Base-by-base conservation (phyloP, 176 grass and related monocot species). In the Typha latifolia region DNA sequence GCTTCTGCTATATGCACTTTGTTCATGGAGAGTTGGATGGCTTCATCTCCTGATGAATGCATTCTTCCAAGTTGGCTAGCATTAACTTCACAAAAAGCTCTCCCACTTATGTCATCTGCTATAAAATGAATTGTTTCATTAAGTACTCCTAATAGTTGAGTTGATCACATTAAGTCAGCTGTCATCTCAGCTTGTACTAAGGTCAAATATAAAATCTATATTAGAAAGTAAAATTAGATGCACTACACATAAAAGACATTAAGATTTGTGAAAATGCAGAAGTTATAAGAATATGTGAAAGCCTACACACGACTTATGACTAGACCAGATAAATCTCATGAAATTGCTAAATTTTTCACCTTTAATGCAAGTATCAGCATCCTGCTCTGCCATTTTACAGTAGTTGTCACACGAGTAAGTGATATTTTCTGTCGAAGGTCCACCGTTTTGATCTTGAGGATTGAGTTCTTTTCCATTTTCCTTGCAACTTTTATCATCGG, bases 381-480 rank as follows among this genome's bases (percentile, higher is more conserved):
- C 80, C 75, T 78, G 66, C 43, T 73, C 78, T 59, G 62, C 67
- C 9, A 57, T 78, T 57, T 73, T 70, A 65, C 49, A 51, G 63
- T 61, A 63, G 51, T 78, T 78, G 7, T 85, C 47, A 14, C 80
- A 67, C 61, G 84, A 61, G 55, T 64, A 71, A 62, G 66, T 75
- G 4, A 64, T 71, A 64, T 69, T 64, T 71, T 77, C 72, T 77
- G 76, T 81, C 37, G 73, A 78, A 81, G 64, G 63, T 29, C 71
- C 16, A 59, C 76, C 76, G 32, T 61, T 69, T 64, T 78, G 63
- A 62, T 71, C 75, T 19, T 49, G 72, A 57, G 50, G 31, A 52
- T 62, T 63, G 18, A 67, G 26, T 63, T 67, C 71, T 50, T 74
- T 86, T 51, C 53, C 71, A 66, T 82, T 51, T 53, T 71, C 50